Conservation (phyloP, 352 stramenopile species). For the Thalassiosira sp. region DNA sequence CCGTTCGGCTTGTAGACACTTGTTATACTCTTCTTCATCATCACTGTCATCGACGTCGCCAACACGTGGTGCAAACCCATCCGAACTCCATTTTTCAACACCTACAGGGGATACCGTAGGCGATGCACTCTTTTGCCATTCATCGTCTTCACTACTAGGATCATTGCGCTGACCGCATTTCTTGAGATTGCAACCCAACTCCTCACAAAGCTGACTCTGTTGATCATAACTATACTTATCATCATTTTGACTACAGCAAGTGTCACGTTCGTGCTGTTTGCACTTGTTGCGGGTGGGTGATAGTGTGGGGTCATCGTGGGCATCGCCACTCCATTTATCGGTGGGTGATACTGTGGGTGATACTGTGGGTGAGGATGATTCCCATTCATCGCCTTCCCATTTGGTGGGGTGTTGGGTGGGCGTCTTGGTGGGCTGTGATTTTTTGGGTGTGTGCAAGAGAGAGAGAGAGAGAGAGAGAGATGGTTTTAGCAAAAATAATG, state of each 20-base stretch:
- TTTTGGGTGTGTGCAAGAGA: too few species aligned
- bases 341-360: not conserved
- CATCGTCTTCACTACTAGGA: not conserved
- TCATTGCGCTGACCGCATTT: not conserved
- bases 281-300: not conserved
- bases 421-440: too few species aligned
- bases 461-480: too few species aligned
- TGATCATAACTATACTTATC: not conserved
- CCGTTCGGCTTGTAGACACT: too few species aligned
- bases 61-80: too few species aligned
- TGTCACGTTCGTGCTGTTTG: not conserved
- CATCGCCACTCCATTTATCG: not conserved
- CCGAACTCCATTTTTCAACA: too few species aligned
- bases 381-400: not conserved
- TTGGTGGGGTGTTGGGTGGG: not conserved
- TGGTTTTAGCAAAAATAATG: too few species aligned
- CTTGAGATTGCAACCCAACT: not conserved
- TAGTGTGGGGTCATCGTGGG: not conserved
- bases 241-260: not conserved
- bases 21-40: too few species aligned
- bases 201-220: not conserved
- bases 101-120: too few species aligned
- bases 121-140: not conserved
- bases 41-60: not conserved
- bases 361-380: not conserved